A percentile compares a stretch with the other conserved stretches of the same genome.
Evolutionary conservation across 2,329 filamentous ascomycete genomes (phyloP).

Genomic region (Amesomyces nigricolor): DNA sequence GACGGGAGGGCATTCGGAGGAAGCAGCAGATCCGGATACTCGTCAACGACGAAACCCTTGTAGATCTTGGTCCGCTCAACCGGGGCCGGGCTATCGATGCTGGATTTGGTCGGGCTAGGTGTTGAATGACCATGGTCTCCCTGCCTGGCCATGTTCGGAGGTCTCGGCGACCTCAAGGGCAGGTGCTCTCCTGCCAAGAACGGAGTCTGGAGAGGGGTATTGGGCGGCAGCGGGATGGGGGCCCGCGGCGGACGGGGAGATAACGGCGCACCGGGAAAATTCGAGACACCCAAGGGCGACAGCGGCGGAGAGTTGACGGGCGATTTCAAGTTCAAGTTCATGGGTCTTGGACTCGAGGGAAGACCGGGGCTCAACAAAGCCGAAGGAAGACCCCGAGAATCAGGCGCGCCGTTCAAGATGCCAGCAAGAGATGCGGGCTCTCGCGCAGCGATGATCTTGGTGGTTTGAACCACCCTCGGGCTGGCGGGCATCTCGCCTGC

Average conservation of each 20-base stretch:
- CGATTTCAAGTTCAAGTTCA: constrained; percentile 45
- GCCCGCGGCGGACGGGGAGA: constrained; percentile 71
- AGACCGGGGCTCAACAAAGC: constrained; percentile 55
- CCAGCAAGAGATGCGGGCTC: constrained; percentile 47
- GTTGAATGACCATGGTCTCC: constrained; percentile 23
- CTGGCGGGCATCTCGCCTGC: constrained; percentile 36
- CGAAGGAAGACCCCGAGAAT: constrained; percentile 29
- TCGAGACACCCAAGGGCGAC: constrained; percentile 52
- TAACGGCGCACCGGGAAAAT: constrained; percentile 33
- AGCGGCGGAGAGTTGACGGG: constrained; percentile 59
- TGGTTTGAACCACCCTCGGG: constrained; percentile 30
- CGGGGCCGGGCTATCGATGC: constrained; percentile 36
- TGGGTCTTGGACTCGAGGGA: constrained; percentile 55
- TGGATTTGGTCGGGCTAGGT: constrained; percentile 31
- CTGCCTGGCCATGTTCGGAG: constrained; percentile 37
- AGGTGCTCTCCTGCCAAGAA: constrained; percentile 40
- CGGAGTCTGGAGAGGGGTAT: constrained; percentile 59
- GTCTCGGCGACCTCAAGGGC: constrained; percentile 37
- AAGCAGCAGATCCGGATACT: constrained; percentile 79
- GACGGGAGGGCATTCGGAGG: constrained; percentile 84
- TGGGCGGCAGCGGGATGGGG: constrained; percentile 65
- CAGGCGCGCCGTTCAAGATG: constrained; percentile 39
- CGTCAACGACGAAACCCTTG: constrained; percentile 73
- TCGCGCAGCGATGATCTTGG: constrained; percentile 33
- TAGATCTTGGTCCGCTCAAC: constrained; percentile 54